A percentile compares a stretch with the other conserved stretches of the same genome.
Conservation (phyloP, 108 stramenopile species). For the Nitzschia putrida region DNA sequence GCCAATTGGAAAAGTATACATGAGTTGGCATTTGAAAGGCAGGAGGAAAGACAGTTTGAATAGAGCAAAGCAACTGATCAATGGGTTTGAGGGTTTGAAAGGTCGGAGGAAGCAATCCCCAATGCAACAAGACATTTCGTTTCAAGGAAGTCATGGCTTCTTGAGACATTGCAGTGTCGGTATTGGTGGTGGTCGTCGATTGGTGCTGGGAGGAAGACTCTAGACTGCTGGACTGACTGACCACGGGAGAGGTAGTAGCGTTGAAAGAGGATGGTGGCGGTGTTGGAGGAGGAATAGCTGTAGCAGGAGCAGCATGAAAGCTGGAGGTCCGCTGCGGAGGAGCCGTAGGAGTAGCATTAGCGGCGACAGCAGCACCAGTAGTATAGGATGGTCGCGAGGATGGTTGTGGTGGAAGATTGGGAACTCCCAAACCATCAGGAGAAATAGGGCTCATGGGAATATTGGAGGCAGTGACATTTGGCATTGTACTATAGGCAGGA, state of each 20-base stretch:
- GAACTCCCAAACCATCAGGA: not conserved
- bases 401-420: slow-evolving; percentile 14
- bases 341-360: not conserved
- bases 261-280: slow-evolving; percentile 12
- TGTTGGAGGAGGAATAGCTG: slow-evolving; percentile 1
- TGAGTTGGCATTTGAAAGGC: slow-evolving; percentile 68
- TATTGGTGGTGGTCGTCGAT: slow-evolving; percentile 33
- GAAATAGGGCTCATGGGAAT: too few relatives aligned
- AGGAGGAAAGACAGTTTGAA: slow-evolving; percentile 84
- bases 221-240: slow-evolving; percentile 36
- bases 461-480: not conserved
- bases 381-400: too few relatives aligned
- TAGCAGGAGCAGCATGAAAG: slow-evolving; percentile 2
- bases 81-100: slow-evolving; percentile 74
- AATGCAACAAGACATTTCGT: slow-evolving; percentile 70
- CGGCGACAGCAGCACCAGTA: too few relatives aligned
- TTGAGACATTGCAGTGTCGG: slow-evolving; percentile 39
- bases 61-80: slow-evolving; percentile 60
- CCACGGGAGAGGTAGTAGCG: slow-evolving; percentile 56
- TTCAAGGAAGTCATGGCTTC: slow-evolving; percentile 69
- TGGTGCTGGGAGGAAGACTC: not conserved
- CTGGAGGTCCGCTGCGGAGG: not conserved
- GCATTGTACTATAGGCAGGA: not conserved
- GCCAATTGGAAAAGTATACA: slow-evolving; percentile 79
- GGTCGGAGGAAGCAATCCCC: slow-evolving; percentile 80